Base-by-base conservation (phyloP, 2,329 filamentous ascomycete species). In the Ophiostoma sp. region DNA sequence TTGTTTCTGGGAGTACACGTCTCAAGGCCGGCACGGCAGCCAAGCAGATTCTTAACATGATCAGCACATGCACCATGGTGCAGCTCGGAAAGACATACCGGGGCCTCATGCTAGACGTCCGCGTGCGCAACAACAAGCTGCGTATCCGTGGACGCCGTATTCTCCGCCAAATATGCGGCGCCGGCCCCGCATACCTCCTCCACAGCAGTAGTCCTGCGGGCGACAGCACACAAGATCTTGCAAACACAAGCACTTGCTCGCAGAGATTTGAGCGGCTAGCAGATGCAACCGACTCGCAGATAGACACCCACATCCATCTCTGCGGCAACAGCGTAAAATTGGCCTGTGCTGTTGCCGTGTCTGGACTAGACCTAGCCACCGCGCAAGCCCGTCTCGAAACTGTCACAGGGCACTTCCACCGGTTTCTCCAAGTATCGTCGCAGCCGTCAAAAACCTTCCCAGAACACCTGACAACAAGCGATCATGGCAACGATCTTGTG, bases 21-120 rank as follows among this genome's bases (percentile, higher is more conserved):
- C 76, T 83, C 71, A 83, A 82, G 71, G 80, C 81, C 1, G 81
- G 81, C 33, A 83, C 79, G 0, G 80, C 79, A 0, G 82, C 81
- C 0, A 83, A 83, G 73, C 70, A 82, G 68, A 79, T 81, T 1
- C 72, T 81, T 62, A 81, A 82, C 70, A 82, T 82, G 80, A 72
- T 82, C 1, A 81, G 79, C 69, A 81, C 80, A 1, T 78, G 80
- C 3, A 76, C 78, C n/a, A 81, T 81, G 80, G 79, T 82, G 39
- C 77, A 75, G 36, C 75, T 76, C 13, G 80, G 80, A 10, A 82
- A 81, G 73, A 81, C 80, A 0, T 81, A 79, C 69, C 67, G 68
- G 6, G 69, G 71, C 17, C 36, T 72, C 31, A 72, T 72, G 71
- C 67, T 72, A 8, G 71, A 72, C 13, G 62, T 72, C 44, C 71